Evolutionary conservation across 2,329 filamentous ascomycete species (phyloP).

Genomic region (Penicillium verrucosum): DNA sequence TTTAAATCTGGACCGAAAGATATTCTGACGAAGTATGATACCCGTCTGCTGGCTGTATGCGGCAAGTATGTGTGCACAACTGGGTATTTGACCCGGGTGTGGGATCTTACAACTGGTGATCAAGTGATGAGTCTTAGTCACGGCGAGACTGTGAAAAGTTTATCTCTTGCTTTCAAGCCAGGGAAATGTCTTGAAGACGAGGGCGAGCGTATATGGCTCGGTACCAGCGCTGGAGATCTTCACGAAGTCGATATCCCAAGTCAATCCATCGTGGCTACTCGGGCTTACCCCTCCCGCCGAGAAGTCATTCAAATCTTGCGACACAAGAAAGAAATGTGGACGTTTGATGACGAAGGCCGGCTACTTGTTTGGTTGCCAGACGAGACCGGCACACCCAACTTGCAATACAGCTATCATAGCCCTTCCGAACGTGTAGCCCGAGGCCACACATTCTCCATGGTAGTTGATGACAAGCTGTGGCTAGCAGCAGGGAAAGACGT

Average conservation of each 20-base stretch:
- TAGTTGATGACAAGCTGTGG: constrained; percentile 83
- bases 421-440: constrained; percentile 67
- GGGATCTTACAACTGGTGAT: constrained; percentile 80
- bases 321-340: constrained; percentile 88
- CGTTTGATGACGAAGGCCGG: constrained; percentile 82
- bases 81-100: constrained; percentile 81
- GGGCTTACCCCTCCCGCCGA: constrained; percentile 70
- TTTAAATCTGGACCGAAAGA: constrained; percentile 70
- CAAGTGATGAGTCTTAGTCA: constrained; percentile 76
- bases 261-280: constrained; percentile 66
- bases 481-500: constrained; percentile 83
- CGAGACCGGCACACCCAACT: constrained; percentile 66
- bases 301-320: constrained; percentile 83
- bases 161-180: constrained; percentile 82
- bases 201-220: constrained; percentile 80
- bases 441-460: constrained; percentile 83
- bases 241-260: constrained; percentile 80
- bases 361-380: constrained; percentile 85
- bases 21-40: constrained; percentile 82
- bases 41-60: constrained; percentile 80
- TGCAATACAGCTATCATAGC: constrained; percentile 70
- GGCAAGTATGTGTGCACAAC: constrained; percentile 84
- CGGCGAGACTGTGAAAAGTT: constrained; percentile 78
- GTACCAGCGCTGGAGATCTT: constrained; percentile 82
- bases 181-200: constrained; percentile 73